phyloP scores from a whole-genome alignment of 768 basidiomycete genomes.

The Tulasnella sp. region DNA sequence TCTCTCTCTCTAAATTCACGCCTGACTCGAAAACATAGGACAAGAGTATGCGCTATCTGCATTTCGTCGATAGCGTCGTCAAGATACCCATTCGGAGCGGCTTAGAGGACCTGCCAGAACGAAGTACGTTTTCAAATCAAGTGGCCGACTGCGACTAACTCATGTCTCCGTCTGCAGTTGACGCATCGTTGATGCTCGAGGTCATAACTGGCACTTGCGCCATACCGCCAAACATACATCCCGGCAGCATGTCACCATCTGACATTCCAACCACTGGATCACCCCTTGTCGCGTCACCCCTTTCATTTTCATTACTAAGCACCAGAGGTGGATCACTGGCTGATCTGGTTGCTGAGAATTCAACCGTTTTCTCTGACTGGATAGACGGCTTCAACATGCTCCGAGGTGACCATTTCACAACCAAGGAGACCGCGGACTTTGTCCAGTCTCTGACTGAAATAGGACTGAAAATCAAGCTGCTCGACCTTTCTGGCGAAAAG shows the following conservation, averaged over 20 bases:
- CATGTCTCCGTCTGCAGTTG: slow-evolving; percentile 42
- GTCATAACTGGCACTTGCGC: slow-evolving; percentile 71
- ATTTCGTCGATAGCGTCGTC: slow-evolving; percentile 75
- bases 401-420: slow-evolving; percentile 73
- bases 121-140: slow-evolving; percentile 40
- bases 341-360: slow-evolving; percentile 73
- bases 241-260: slow-evolving; percentile 34
- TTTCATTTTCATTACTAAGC: slow-evolving; percentile 74
- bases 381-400: slow-evolving; percentile 90
- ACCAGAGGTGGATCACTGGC: slow-evolving; percentile 68
- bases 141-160: not conserved
- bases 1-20: not conserved
- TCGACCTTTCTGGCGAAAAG: slow-evolving; percentile 88
- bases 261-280: slow-evolving; percentile 45
- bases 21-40: slow-evolving; percentile 51
- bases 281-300: slow-evolving; percentile 49
- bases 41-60: slow-evolving; percentile 70
- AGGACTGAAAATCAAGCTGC: slow-evolving; percentile 83
- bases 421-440: slow-evolving; percentile 80
- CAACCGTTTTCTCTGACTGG: slow-evolving; percentile 87
- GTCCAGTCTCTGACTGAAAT: slow-evolving; percentile 86
- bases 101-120: slow-evolving; percentile 81
- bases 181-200: slow-evolving; percentile 73
- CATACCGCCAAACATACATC: slow-evolving; percentile 51
- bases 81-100: slow-evolving; percentile 78